Conservation (phyloP, 352 stramenopile species). For the Phytophthora pisi region DNA sequence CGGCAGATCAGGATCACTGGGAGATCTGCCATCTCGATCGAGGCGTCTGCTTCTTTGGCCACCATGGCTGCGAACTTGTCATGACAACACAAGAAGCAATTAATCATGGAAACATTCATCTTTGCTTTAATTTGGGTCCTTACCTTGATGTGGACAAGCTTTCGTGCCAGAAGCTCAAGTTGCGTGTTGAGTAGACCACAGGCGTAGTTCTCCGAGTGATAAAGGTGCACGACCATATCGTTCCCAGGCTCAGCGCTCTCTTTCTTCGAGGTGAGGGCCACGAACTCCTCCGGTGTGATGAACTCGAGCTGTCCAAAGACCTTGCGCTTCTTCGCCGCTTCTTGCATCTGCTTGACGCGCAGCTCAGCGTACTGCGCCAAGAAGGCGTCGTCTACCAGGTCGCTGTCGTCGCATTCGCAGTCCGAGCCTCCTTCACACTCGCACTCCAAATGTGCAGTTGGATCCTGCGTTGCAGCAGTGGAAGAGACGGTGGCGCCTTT, state of each 20-base stretch:
- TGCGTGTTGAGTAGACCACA: constrained; percentile 75
- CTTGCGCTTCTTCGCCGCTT: constrained; percentile 34
- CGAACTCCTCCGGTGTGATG: constrained; percentile 61
- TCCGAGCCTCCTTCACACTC: constrained; percentile 41
- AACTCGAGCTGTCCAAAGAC: constrained; percentile 65
- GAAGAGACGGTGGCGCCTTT: constrained; percentile 44
- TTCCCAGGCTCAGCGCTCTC: constrained; percentile 13
- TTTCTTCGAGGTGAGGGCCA: constrained; percentile 43
- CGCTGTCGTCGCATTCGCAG: constrained; percentile 49
- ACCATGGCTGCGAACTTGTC: constrained; percentile 65
- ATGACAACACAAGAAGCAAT: constrained; percentile 6
- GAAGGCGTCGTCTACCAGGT: constrained; percentile 61
- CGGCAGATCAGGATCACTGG: constrained; percentile 74
- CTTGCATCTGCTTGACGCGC: constrained; percentile 74
- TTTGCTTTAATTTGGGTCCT: neutral
- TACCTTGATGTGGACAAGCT: constrained; percentile 74
- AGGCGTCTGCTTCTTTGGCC: constrained; percentile 68
- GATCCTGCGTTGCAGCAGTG: constrained; percentile 11
- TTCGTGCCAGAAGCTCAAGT: constrained; percentile 54
- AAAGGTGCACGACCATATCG: constrained; percentile 65
- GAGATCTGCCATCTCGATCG: constrained; percentile 68
- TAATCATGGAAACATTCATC: neutral
- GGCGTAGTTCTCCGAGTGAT: constrained; percentile 74
- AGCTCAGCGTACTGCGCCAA: constrained; percentile 64
- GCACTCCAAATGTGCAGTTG: constrained; percentile 16